Conservation (phyloP, 163 green algal species). For the Scenedesmus sp. region DNA sequence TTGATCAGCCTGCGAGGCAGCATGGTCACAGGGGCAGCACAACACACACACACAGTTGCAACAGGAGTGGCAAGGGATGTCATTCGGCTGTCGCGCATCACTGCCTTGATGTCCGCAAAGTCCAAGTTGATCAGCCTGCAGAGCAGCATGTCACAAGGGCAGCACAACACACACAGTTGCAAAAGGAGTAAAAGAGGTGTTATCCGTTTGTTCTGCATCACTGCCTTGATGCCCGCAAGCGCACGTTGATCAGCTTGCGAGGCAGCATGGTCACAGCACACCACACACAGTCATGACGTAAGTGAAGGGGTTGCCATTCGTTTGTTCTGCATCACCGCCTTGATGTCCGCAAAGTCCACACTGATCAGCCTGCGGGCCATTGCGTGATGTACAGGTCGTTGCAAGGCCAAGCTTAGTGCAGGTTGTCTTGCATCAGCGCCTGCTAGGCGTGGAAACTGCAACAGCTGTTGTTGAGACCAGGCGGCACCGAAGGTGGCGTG, state of each 20-base stretch:
- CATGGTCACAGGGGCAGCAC: not conserved
- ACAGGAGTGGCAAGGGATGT: not conserved
- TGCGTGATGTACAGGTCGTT: too few species aligned
- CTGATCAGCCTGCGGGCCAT: constrained; percentile 85
- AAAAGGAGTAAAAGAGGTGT: too few species aligned
- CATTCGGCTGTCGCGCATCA: constrained; percentile 89
- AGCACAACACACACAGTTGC: too few species aligned
- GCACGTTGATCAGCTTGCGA: constrained; percentile 92
- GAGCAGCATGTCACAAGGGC: too few species aligned
- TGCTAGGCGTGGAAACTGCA: too few species aligned
- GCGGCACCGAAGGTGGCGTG: too few species aligned
- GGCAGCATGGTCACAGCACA: not conserved
- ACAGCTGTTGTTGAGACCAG: too few species aligned
- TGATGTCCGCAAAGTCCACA: constrained; percentile 93
- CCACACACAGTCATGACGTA: not conserved
- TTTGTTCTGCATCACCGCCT: constrained; percentile 86
- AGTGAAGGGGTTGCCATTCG: constrained; percentile 51
- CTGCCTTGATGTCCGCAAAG: constrained; percentile 81
- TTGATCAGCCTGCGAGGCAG: constrained; percentile 84
- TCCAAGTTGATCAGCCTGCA: constrained; percentile 95
- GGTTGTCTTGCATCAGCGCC: too few species aligned
- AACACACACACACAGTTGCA: not conserved
- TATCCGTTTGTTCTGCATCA: constrained; percentile 86
- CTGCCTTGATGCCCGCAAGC: constrained; percentile 81
- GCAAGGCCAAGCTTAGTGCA: too few species aligned